phyloP scores from a whole-genome alignment of 2,329 filamentous ascomycete genomes.

The Tricladium varicosporioides region DNA sequence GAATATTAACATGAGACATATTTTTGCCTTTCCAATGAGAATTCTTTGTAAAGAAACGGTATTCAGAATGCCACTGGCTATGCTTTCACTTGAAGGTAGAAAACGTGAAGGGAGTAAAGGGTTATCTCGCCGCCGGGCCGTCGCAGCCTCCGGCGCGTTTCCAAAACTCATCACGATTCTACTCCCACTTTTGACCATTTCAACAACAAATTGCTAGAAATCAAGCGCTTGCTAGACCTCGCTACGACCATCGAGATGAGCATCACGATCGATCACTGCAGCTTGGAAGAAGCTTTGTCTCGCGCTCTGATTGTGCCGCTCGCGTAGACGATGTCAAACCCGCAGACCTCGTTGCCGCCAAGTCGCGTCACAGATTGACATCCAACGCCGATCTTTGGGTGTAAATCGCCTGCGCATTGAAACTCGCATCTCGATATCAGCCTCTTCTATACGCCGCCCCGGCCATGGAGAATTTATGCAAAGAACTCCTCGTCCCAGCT shows the following conservation, averaged over 20 bases:
- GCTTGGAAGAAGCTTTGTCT: not conserved
- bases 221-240: not conserved
- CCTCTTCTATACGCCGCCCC: not conserved
- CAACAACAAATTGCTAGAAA: not conserved
- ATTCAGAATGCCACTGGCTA: no score
- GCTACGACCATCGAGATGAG: not conserved
- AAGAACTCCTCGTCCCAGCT: not conserved
- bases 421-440: conserved; percentile 9
- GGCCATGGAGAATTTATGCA: not conserved
- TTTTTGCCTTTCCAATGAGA: not conserved
- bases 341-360: not conserved
- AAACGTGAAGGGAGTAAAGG: not conserved
- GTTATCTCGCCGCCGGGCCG: not conserved
- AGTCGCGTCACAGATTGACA: conserved; percentile 4
- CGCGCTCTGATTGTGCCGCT: not conserved
- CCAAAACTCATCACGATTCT: not conserved
- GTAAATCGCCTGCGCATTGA: not conserved
- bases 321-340: not conserved
- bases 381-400: not conserved
- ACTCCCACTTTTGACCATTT: not conserved
- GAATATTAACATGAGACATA: conserved; percentile 32
- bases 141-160: not conserved
- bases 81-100: no score
- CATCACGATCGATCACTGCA: not conserved
- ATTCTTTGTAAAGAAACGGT: no score